phyloP scores from a whole-genome alignment of 208 protist genomes.

The Leishmania major region DNA sequence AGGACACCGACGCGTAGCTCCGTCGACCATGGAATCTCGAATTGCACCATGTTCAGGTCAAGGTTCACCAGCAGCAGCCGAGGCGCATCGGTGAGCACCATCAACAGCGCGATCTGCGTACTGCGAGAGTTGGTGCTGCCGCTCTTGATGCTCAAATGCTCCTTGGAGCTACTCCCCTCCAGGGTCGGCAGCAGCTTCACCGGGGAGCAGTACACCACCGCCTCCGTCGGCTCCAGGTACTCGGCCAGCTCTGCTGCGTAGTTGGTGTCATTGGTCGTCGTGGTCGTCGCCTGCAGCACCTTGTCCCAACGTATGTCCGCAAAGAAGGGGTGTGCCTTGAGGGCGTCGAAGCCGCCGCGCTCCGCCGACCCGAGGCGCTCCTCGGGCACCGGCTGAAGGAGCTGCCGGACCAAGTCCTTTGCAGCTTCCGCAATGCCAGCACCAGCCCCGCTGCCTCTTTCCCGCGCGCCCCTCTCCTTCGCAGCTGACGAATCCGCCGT shows the following conservation, averaged over 20 bases:
- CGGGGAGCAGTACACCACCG: slow-evolving; percentile 54
- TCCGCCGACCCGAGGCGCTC: slow-evolving; percentile 73
- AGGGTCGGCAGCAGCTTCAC: slow-evolving; percentile 30
- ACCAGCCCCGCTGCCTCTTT: not conserved
- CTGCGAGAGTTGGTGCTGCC: not conserved
- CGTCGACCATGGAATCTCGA: slow-evolving; percentile 37
- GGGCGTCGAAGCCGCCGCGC: slow-evolving; percentile 66
- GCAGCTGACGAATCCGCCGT: slow-evolving; percentile 8
- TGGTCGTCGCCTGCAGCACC: slow-evolving; percentile 49
- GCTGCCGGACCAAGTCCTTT: slow-evolving; percentile 73
- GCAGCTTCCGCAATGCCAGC: slow-evolving; percentile 52
- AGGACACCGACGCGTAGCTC: slow-evolving; percentile 43
- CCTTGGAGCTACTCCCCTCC: slow-evolving; percentile 4
- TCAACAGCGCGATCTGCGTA: slow-evolving; percentile 23
- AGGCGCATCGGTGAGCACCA: slow-evolving; percentile 73
- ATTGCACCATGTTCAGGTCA: slow-evolving; percentile 19
- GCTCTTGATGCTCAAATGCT: not conserved
- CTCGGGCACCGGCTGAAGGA: slow-evolving; percentile 67
- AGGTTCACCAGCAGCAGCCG: slow-evolving; percentile 67
- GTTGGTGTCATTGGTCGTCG: slow-evolving; percentile 45
- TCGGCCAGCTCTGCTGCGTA: slow-evolving; percentile 43
- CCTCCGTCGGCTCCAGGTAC: slow-evolving; percentile 48
- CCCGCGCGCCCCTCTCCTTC: not conserved
- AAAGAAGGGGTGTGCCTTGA: slow-evolving; percentile 92
- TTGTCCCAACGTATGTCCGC: slow-evolving; percentile 61